These are phyloP conservation scores for Alternaria angustiovoidea DNA, from an alignment of 2,329 filamentous ascomycete genomes.

Conservation along the genomic window DNA sequence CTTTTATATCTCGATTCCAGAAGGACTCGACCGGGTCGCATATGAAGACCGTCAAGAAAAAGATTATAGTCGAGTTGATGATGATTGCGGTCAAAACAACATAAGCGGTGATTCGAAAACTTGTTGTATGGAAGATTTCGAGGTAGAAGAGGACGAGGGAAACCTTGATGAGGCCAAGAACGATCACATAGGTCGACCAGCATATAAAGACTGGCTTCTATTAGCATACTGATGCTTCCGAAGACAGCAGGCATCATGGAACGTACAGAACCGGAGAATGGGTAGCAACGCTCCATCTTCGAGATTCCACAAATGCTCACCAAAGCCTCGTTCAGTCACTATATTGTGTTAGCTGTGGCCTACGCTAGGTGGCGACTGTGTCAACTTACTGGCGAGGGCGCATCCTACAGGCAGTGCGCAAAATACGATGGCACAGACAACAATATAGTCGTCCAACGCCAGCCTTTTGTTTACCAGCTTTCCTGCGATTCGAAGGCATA, in stretches of 20 bases:
- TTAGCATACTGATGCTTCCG: neutral
- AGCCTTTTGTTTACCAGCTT: constrained; percentile 26
- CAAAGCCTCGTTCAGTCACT: constrained; percentile 37
- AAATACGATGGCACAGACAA: constrained; percentile 26
- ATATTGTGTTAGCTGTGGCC: constrained; percentile 3
- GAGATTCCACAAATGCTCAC: constrained; percentile 33
- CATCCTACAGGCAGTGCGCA: constrained; percentile 29
- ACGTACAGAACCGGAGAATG: constrained; percentile 23
- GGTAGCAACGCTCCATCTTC: constrained; percentile 16
- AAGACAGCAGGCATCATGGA: neutral
- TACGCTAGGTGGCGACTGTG: neutral
- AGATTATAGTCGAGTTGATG: constrained; percentile 25
- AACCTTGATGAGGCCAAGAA: constrained; percentile 37
- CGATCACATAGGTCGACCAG: constrained; percentile 28
- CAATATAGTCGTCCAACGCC: constrained; percentile 30
- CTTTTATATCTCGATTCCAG: constrained; percentile 39
- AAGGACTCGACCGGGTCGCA: constrained; percentile 36
- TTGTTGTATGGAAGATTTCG: constrained; percentile 35
- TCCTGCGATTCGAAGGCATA: constrained; percentile 21
- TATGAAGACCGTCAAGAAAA: constrained; percentile 31
- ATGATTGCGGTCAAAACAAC: constrained; percentile 26
- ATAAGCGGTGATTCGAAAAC: constrained; percentile 26
- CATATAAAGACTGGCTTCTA: constrained; percentile 26
- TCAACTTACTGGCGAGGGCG: constrained; percentile 28
- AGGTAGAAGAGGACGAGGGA: constrained; percentile 40